Base-by-base conservation (phyloP, 805 yeast genomes). In the Teunomyces tritomae region DNA sequence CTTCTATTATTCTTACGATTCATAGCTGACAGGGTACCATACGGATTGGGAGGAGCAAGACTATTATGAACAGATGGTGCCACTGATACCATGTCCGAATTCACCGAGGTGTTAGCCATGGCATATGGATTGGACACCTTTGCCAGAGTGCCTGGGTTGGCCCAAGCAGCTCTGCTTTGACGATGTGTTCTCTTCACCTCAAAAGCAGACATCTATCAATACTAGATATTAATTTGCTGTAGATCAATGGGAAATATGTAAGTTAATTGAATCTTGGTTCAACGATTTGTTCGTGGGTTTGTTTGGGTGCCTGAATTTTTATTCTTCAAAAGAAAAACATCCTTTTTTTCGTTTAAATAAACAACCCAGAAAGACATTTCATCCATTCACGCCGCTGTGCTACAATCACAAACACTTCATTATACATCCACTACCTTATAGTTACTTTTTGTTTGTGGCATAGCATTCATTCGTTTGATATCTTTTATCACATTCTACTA, bases 101-200 rank as follows among this genome's bases (percentile, higher is more conserved):
- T 43, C 28, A 34, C 28, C 5, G 40, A 37, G 13, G 49, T 33
- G 37, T 48, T 56, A 30, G 65, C 63, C 30, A 52, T 55, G 32
- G 68, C 66, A 47, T 64, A 64, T 5, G 70, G 70, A 47, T 63
- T 63, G 49, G 42, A 40, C 8, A 33, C 8, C 28, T 24, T 50
- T 13, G 51, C 45, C 40, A 53, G 55, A 29, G 49, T 39, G 11
- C 43, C 49, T 24, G 47, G 42, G 34, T 46, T 48, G 54, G 64
- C 74, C 77, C 77, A 73, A 8, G 77, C 76, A 2, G 77, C 76
- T 49, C 67, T 61, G 55, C 75, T 70, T 55, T 72, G 71, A 8
- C 77, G 61, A 50, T 70, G 68, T 9, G 67, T 55, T 26, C 57
- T 59, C 41, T 59, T 67, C 14, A 52, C 46, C 24, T 62, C 67